Conservation (phyloP, 306 rosid genomes). For the Citrullus amarus region DNA sequence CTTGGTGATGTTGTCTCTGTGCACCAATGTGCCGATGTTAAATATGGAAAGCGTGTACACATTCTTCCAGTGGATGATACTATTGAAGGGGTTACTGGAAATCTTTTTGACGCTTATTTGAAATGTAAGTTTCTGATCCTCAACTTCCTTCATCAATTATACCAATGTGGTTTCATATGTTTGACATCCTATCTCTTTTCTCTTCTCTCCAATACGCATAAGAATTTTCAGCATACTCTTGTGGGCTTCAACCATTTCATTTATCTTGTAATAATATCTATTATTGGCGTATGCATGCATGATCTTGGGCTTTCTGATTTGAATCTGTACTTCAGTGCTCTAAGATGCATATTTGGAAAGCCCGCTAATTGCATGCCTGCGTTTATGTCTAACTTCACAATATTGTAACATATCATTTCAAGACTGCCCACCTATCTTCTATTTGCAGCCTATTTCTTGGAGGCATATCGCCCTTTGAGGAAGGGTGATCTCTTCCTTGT, state of each 20-base stretch:
- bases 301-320: not conserved
- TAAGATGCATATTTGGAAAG: not conserved
- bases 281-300: not conserved
- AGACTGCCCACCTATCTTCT: not conserved
- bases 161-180: not conserved
- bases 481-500: conserved; percentile 92
- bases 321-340: not conserved
- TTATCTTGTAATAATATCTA: not conserved
- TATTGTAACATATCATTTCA: not conserved
- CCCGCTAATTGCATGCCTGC: not conserved
- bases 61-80: conserved; percentile 92
- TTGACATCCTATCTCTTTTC: not conserved
- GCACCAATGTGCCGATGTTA: conserved; percentile 85
- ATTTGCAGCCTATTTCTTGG: conserved; percentile 77
- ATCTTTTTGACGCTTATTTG: conserved; percentile 71
- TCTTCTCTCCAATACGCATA: not conserved
- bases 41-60: conserved; percentile 85
- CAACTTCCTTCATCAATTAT: not conserved
- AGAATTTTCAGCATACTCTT: not conserved
- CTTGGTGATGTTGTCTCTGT: conserved; percentile 95
- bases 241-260: not conserved
- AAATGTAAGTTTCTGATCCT: conserved; percentile 51
- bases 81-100: conserved; percentile 86
- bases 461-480: conserved; percentile 89
- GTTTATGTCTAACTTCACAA: not conserved